Evolutionary conservation across 1,284 basidiomycete genomes (phyloP).

Genomic region (Tremellales sp.): DNA sequence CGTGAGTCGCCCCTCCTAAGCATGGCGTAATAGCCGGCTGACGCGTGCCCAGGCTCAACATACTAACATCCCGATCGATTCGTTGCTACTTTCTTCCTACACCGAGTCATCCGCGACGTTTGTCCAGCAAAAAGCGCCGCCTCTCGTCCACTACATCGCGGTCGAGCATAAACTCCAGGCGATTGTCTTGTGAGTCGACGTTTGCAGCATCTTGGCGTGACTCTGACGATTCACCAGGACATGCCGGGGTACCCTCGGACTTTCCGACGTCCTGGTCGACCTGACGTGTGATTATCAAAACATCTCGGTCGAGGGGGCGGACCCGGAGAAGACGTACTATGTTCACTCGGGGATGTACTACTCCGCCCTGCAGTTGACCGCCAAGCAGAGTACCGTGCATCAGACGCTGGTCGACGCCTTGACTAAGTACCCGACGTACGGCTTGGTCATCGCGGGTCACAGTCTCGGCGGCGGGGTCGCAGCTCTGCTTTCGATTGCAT

Average conservation of each 20-base stretch:
- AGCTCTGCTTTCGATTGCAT: conserved; percentile 44
- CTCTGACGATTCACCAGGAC: conserved; percentile 33
- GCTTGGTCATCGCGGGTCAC: conserved; percentile 52
- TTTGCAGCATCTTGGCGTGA: background rate
- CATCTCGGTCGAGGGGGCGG: conserved; percentile 48
- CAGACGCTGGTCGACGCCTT: conserved; percentile 49
- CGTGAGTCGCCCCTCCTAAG: conserved; percentile 14
- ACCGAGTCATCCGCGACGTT: conserved; percentile 39
- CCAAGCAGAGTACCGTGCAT: conserved; percentile 49
- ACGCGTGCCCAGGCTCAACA: conserved; percentile 42
- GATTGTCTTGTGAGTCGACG: conserved; percentile 44
- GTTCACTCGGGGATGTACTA: conserved; percentile 54
- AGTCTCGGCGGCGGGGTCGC: conserved; percentile 54
- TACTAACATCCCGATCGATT: conserved; percentile 52
- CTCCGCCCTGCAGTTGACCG: conserved; percentile 48
- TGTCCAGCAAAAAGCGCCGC: conserved; percentile 44
- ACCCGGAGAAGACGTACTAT: conserved; percentile 46
- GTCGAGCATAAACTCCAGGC: conserved; percentile 51
- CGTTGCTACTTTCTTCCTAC: conserved; percentile 52
- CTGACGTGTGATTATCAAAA: conserved; percentile 52
- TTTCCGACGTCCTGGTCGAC: conserved; percentile 55
- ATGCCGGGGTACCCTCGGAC: conserved; percentile 53
- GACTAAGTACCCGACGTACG: conserved; percentile 49
- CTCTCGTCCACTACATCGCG: conserved; percentile 51
- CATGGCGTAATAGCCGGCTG: background rate